Base-by-base conservation (phyloP, 2,329 filamentous ascomycete genomes). In the Aspergillus fijiensis region DNA sequence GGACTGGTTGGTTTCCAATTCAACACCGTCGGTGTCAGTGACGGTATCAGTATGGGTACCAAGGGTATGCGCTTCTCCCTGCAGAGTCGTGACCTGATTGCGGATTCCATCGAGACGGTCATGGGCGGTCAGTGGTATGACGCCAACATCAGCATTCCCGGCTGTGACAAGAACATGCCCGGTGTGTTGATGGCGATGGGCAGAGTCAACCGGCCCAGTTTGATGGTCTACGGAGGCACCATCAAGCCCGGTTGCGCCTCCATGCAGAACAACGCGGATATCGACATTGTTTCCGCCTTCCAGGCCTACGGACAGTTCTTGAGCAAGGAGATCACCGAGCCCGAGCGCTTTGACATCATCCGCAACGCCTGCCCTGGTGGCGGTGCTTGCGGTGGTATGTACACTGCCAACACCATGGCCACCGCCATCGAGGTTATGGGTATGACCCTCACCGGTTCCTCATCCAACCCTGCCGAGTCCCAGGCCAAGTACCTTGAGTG, bases 111-210 rank as follows among this genome's bases (percentile, higher is more conserved):
- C 72, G 95, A 99, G 84, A 98, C 95, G 5, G 95, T 99, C 70
- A 99, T 98, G 93, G 89, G 92, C 67, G 95, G 92, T 16, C 95
- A 99, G 80, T 98, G 93, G 92, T 98, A 99, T 75, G 95, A 99
- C 77, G 94, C 88, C 68, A 98, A 98, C 78, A 90, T 99, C 74
- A 96, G 92, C 56, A 90, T 99, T 70, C 95, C 95, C 14, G 95
- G 95, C 52, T 99, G 95, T 79, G 95, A 99, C 85, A 99, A 99
- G 87, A 99, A 99, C 81, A 98, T 99, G 95, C 92, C 92, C 1
- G 91, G 91, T 77, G 91, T 95, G 12, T 80, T 92, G 70, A 95
- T 95, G 72, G 95, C 93, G 59, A 97, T 97, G 91, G 94, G 92
- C 42, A 87, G 95, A 68, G 87, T 97, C 67, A 98, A 99, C 82